A percentile compares a stretch with the other conserved stretches of the same genome.
Evolutionary conservation across 495 filamentous ascomycete species (phyloP).

Genomic region (Talaromyces proteolyticus): DNA sequence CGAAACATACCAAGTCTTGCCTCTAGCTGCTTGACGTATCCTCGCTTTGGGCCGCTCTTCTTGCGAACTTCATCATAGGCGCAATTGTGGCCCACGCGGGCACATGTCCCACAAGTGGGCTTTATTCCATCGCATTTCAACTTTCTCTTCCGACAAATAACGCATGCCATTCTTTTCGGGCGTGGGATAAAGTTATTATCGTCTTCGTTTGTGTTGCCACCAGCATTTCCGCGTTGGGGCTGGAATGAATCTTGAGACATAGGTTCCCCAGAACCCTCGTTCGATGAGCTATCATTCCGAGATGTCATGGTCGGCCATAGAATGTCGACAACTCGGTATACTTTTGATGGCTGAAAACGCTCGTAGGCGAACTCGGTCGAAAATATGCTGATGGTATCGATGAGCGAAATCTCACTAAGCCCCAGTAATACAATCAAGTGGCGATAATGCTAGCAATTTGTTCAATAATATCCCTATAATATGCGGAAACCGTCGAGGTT

Average conservation of each 20-base stretch:
- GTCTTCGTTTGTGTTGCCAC: constrained; percentile 30
- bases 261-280: constrained; percentile 47
- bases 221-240: constrained; percentile 21
- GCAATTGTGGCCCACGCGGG: constrained; percentile 82
- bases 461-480: no score
- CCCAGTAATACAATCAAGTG: no score
- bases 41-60: constrained; percentile 97
- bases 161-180: constrained; percentile 92
- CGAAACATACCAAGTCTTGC: constrained; percentile 71
- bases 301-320: constrained; percentile 15
- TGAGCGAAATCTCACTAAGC: no score
- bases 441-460: no score
- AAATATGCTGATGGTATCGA: no score
- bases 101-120: constrained; percentile 91
- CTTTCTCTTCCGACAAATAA: constrained; percentile 91
- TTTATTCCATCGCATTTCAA: constrained; percentile 66
- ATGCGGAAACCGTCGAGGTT: no score
- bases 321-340: not conserved
- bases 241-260: constrained; percentile 20
- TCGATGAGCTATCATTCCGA: constrained; percentile 36
- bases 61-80: constrained; percentile 93
- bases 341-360: no score
- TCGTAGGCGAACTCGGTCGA: no score
- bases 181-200: constrained; percentile 65
- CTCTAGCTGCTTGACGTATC: constrained; percentile 96